Percentiles rank a stretch among this genome's conserved stretches.
Conservation (phyloP, 2,329 filamentous ascomycete species). For the Alternaria brassicae region DNA sequence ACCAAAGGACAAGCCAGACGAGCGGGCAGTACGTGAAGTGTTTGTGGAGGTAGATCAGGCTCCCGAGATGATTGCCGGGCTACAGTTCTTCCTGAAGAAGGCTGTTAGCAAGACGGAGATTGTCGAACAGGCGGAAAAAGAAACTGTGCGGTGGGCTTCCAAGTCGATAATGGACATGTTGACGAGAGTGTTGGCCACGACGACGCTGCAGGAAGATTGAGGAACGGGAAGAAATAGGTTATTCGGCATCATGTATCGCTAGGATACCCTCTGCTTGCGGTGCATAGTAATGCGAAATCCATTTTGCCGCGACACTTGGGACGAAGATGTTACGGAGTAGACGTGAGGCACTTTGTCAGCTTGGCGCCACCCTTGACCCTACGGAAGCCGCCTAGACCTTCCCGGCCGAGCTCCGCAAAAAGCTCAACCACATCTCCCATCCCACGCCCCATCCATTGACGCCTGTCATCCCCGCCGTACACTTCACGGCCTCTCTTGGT, state of each 20-base stretch:
- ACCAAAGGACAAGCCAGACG: conserved; percentile 57
- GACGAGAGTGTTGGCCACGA: conserved; percentile 42
- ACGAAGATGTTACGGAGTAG: conserved; percentile 9
- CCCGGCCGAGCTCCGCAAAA: conserved; percentile 40
- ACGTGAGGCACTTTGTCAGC: conserved; percentile 19
- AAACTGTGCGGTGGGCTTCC: conserved; percentile 57
- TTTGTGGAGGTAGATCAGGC: conserved; percentile 70
- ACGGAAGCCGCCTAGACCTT: conserved; percentile 26
- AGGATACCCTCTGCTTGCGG: conserved; percentile 8
- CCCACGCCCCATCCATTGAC: conserved; percentile 50
- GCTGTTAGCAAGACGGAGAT: conserved; percentile 71
- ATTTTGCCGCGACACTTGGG: background rate
- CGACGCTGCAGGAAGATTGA: conserved; percentile 50
- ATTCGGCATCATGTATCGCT: background rate
- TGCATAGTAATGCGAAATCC: conserved; percentile 8
- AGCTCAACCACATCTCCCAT: conserved; percentile 47
- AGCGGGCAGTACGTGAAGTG: conserved; percentile 67
- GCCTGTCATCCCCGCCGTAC: conserved; percentile 40
- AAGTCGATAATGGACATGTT: conserved; percentile 49
- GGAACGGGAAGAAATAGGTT: background rate
- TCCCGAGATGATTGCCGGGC: conserved; percentile 72
- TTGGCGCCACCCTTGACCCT: conserved; percentile 33
- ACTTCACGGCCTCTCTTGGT: conserved; percentile 40
- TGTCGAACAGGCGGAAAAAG: conserved; percentile 58
- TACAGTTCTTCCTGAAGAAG: conserved; percentile 82